These are phyloP conservation scores for Podila horticola DNA, from an alignment of 192 early-diverging fungal species.

Conservation along the genomic window DNA sequence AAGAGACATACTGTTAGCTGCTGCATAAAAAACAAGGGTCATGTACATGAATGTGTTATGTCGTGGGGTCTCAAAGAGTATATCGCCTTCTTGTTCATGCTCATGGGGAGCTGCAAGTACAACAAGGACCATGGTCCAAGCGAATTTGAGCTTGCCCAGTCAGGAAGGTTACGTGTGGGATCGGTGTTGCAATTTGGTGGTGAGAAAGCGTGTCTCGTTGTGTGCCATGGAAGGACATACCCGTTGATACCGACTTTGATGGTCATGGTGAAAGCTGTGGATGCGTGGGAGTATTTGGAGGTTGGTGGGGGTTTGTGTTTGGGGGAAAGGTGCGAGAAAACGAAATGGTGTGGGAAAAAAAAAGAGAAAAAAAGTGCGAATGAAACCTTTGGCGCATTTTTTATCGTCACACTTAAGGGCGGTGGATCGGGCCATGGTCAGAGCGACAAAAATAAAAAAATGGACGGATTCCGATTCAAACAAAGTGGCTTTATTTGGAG, in stretches of 20 bases:
- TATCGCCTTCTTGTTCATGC: neutral
- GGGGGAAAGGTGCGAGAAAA: neutral
- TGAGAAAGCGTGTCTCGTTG: neutral
- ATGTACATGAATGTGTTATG: neutral
- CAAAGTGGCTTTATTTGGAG: no score
- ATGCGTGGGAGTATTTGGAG: neutral
- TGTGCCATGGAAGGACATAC: constrained; percentile 16
- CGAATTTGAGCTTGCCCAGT: no score
- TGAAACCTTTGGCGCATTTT: neutral
- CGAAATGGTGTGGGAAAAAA: neutral
- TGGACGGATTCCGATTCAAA: no score
- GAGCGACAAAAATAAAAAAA: no score
- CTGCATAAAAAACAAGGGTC: neutral
- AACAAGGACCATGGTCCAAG: neutral
- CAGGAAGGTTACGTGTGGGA: no score
- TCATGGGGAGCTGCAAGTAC: neutral
- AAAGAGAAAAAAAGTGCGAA: neutral
- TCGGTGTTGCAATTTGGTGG: neutral
- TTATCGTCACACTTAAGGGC: no score
- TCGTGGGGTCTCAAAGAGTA: neutral
- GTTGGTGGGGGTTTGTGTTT: neutral
- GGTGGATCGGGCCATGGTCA: no score
- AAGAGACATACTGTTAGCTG: neutral
- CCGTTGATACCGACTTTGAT: constrained; percentile 53
- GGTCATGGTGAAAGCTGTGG: constrained; percentile 17